Conservation (phyloP, 2,329 filamentous ascomycete genomes). For the Pezicula carpinea region DNA sequence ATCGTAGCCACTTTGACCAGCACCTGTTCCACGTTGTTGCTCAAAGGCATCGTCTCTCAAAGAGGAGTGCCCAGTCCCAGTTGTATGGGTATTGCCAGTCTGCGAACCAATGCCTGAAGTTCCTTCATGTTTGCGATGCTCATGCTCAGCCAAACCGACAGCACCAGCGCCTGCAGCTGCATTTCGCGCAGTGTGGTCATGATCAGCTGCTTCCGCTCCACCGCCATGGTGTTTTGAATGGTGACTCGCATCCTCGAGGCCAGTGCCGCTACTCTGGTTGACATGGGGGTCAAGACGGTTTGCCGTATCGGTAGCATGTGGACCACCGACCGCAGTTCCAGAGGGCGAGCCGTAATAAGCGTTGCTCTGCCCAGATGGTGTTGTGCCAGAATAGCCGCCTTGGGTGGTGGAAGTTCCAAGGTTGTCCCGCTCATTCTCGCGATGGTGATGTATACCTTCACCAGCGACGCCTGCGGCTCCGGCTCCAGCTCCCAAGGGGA, state of each 20-base stretch:
- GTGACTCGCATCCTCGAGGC: slow-evolving; percentile 14
- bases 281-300: slow-evolving; percentile 25
- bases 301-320: slow-evolving; percentile 21
- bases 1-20: too few relatives aligned
- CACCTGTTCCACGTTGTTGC: too few relatives aligned
- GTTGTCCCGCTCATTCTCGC: slow-evolving; percentile 3
- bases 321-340: slow-evolving; percentile 20
- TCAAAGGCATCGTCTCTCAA: too few relatives aligned
- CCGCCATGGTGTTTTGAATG: slow-evolving; percentile 18
- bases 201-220: slow-evolving; percentile 23
- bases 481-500: slow-evolving; percentile 4
- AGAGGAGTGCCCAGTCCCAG: too few relatives aligned
- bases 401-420: slow-evolving; percentile 14
- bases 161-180: background rate
- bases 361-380: background rate
- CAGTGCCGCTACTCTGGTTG: slow-evolving; percentile 2
- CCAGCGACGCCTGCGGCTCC: slow-evolving; percentile 5
- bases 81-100: background rate
- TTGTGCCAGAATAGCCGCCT: background rate
- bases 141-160: slow-evolving; percentile 8
- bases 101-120: background rate
- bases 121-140: slow-evolving; percentile 4
- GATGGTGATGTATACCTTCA: slow-evolving; percentile 7
- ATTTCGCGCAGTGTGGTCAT: slow-evolving; percentile 1
- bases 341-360: background rate